Evolutionary conservation across 140 eudicot genomes (phyloP).

Genomic region (Senecio squalidus): DNA sequence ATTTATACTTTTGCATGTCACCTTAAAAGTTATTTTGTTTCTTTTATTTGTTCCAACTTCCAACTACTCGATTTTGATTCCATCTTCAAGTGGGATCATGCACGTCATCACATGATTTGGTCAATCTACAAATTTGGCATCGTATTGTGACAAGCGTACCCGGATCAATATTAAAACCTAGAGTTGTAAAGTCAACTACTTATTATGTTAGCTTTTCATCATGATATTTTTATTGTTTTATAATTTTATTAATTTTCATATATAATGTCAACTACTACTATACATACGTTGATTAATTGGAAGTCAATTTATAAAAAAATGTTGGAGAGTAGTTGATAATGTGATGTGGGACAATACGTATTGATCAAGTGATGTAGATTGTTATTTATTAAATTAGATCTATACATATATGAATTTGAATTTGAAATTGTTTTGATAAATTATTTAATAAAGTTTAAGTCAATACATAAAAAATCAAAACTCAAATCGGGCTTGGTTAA

Average conservation of each 20-base stretch:
- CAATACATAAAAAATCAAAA: background rate
- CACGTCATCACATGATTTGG: slow-evolving; percentile 25
- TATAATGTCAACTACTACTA: slow-evolving; percentile 17
- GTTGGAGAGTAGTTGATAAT: slow-evolving; percentile 10
- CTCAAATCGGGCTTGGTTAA: background rate
- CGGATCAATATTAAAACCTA: slow-evolving; percentile 2
- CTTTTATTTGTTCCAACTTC: background rate
- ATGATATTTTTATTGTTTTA: background rate
- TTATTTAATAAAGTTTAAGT: background rate
- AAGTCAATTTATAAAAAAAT: slow-evolving; percentile 19
- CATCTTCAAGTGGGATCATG: slow-evolving; percentile 4
- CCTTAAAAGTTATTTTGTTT: background rate
- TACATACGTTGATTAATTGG: slow-evolving; percentile 16
- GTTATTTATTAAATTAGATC: slow-evolving; percentile 3
- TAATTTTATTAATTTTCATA: background rate
- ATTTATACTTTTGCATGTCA: background rate
- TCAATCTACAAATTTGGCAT: slow-evolving; percentile 21
- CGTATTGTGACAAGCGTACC: slow-evolving; percentile 8
- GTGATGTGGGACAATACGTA: slow-evolving; percentile 14
- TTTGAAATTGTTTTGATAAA: background rate
- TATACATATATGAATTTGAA: background rate
- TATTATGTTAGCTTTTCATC: slow-evolving; percentile 4
- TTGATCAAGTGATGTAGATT: slow-evolving; percentile 14
- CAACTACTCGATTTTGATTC: slow-evolving; percentile 10
- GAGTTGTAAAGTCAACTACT: slow-evolving; percentile 19